phyloP scores from a whole-genome alignment of 2,329 filamentous ascomycete genomes.

The Plectosphaerella cucumerina region DNA sequence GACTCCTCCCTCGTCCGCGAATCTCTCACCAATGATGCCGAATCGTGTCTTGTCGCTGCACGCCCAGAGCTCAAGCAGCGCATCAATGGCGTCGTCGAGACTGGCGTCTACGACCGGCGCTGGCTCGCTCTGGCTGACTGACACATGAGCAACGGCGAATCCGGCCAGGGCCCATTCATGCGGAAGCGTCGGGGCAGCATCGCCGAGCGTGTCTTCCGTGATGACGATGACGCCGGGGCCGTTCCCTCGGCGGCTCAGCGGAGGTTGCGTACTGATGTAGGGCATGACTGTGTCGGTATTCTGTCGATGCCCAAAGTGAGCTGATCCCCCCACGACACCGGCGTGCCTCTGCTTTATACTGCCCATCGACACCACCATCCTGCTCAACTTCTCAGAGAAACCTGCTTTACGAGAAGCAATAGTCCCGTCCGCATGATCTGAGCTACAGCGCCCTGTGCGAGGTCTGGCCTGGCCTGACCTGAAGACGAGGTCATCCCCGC shows the following conservation, averaged over 20 bases:
- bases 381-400: too few relatives aligned
- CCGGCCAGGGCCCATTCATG: slow-evolving; percentile 73
- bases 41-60: slow-evolving; percentile 34
- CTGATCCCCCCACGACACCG: too few relatives aligned
- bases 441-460: too few relatives aligned
- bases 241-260: slow-evolving; percentile 23
- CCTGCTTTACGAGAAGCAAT: too few relatives aligned
- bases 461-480: too few relatives aligned
- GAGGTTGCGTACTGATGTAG: slow-evolving; percentile 14
- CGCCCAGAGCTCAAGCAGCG: slow-evolving; percentile 14
- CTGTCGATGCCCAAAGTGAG: too few relatives aligned
- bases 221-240: slow-evolving; percentile 29
- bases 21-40: slow-evolving; percentile 26
- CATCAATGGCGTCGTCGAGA: slow-evolving; percentile 15
- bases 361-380: too few relatives aligned
- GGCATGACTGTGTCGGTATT: not conserved
- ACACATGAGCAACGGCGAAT: slow-evolving; percentile 56
- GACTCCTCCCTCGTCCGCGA: not conserved
- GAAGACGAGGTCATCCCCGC: too few relatives aligned
- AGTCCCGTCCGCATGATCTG: too few relatives aligned
- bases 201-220: slow-evolving; percentile 11
- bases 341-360: too few relatives aligned
- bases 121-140: slow-evolving; percentile 15
- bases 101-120: slow-evolving; percentile 8
- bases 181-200: slow-evolving; percentile 37